Evolutionary conservation across 257 asterid genomes (phyloP).

Genomic region (Penstemon davidsonii): DNA sequence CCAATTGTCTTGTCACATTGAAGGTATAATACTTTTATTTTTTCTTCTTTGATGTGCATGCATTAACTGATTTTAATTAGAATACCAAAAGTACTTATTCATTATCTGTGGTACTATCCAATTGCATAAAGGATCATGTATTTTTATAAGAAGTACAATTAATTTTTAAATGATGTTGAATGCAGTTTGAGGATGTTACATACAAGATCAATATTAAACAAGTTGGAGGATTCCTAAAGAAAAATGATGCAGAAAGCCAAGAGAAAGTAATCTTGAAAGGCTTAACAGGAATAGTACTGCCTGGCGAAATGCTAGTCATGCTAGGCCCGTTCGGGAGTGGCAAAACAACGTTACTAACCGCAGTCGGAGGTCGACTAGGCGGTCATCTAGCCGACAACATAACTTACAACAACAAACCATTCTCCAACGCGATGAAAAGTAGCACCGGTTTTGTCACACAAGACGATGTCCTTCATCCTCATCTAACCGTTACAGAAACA

Average conservation of each 20-base stretch:
- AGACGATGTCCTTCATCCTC: constrained; percentile 62
- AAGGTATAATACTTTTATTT: constrained; percentile 32
- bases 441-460: constrained; percentile 68
- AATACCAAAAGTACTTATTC: too few species aligned
- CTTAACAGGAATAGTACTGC: constrained; percentile 45
- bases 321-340: constrained; percentile 78
- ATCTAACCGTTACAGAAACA: constrained; percentile 61
- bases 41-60: not conserved
- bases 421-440: constrained; percentile 52
- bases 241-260: constrained; percentile 20
- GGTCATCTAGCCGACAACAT: constrained; percentile 42
- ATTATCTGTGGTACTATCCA: not conserved
- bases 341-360: constrained; percentile 65
- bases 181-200: constrained; percentile 62
- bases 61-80: not conserved
- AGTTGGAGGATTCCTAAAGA: constrained; percentile 27
- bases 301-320: constrained; percentile 73
- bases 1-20: constrained; percentile 49
- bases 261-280: constrained; percentile 56
- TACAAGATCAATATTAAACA: constrained; percentile 36
- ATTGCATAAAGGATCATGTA: not conserved
- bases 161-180: not conserved
- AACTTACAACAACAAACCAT: constrained; percentile 56
- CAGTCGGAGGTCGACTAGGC: constrained; percentile 58
- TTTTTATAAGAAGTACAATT: not conserved